These are phyloP conservation scores for Rhinocladiella mackenziei DNA, from an alignment of 2,329 filamentous ascomycete genomes.

Conservation along the genomic window DNA sequence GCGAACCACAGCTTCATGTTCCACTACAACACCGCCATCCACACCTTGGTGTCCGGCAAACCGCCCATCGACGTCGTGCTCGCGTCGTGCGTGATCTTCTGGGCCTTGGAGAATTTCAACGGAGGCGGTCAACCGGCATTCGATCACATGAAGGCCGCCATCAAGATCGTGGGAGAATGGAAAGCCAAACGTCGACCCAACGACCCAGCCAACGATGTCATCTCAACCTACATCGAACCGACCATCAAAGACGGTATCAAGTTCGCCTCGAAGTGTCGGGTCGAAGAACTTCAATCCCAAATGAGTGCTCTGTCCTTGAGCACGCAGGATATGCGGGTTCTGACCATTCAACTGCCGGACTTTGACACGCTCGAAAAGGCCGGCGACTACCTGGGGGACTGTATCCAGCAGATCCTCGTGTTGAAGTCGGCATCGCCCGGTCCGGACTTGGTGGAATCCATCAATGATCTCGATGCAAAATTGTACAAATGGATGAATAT, in stretches of 20 bases:
- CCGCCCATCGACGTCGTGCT: constrained; percentile 21
- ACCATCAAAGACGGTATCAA: constrained; percentile 16
- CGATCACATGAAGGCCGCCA: constrained; percentile 21
- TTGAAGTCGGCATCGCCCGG: constrained; percentile 2
- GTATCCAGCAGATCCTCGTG: constrained; percentile 10
- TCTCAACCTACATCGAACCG: constrained; percentile 20
- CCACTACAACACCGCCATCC: constrained; percentile 21
- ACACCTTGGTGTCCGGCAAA: constrained; percentile 12
- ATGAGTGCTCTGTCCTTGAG: constrained; percentile 12
- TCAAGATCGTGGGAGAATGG: constrained; percentile 24
- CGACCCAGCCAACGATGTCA: constrained; percentile 14
- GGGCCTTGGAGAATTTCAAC: constrained; percentile 20
- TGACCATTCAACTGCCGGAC: constrained; percentile 5
- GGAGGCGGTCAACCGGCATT: constrained; percentile 12
- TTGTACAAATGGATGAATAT: constrained; percentile 20
- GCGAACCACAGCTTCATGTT: constrained; percentile 16
- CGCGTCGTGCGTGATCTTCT: constrained; percentile 20
- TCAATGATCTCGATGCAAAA: constrained; percentile 13
- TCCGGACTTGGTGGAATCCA: constrained; percentile 4
- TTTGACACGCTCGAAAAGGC: constrained; percentile 16
- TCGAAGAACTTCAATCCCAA: constrained; percentile 8
- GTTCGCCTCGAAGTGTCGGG: constrained; percentile 6
- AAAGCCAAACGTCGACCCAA: constrained; percentile 13
- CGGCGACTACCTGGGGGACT: constrained; percentile 8
- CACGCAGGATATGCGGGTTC: constrained; percentile 11